These are phyloP conservation scores for Xylariaceae sp. DNA, from an alignment of 2,329 filamentous ascomycete species.

Conservation along the genomic window DNA sequence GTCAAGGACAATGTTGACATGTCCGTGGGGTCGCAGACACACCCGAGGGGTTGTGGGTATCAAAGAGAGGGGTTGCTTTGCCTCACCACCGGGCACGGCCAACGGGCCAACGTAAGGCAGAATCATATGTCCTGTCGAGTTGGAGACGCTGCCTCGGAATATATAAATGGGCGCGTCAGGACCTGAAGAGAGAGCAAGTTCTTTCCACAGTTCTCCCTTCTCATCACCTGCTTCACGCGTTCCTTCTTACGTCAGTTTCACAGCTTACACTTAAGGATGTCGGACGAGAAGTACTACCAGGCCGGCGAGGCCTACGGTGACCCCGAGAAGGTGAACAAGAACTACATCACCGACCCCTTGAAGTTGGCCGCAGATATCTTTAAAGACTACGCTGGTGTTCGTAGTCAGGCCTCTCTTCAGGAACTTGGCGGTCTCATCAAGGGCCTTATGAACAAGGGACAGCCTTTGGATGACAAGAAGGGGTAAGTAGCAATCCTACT, in stretches of 20 bases:
- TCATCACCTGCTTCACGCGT: background rate
- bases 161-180: constrained; percentile 8
- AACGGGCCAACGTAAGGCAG: background rate
- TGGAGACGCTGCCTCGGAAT: background rate
- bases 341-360: constrained; percentile 32
- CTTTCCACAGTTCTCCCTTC: background rate
- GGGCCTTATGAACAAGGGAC: constrained; percentile 37
- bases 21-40: background rate
- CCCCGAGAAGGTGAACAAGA: constrained; percentile 21
- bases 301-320: constrained; percentile 36
- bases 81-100: background rate
- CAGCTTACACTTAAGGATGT: constrained; percentile 29
- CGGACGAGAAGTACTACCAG: constrained; percentile 34
- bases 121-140: background rate
- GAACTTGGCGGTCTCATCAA: constrained; percentile 34
- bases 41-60: background rate
- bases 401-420: constrained; percentile 26
- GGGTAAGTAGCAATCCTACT: constrained; percentile 26
- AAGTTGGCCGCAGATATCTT: constrained; percentile 34
- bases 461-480: constrained; percentile 54
- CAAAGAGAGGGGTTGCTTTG: constrained; percentile 5
- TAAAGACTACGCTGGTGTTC: constrained; percentile 30
- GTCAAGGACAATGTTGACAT: background rate
- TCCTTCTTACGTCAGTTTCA: background rate
- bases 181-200: background rate